phyloP scores from a whole-genome alignment of 73 alveolate species.

The Paramecium pentaurelia region DNA sequence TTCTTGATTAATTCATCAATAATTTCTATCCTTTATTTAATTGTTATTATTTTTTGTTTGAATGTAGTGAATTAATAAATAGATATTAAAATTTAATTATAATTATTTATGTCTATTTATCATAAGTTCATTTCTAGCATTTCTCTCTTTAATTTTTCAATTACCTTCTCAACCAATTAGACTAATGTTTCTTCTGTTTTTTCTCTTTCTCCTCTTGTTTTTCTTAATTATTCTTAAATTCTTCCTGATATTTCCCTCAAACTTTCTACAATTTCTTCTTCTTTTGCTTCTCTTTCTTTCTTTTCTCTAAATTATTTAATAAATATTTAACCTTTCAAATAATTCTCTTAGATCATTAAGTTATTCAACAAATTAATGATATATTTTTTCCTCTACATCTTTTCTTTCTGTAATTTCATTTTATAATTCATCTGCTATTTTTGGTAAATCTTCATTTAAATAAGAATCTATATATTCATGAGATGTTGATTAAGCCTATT shows the following conservation, averaged over 20 bases:
- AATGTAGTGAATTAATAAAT: too few relatives aligned
- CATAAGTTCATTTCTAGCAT: slow-evolving; percentile 59
- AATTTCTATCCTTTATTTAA: too few relatives aligned
- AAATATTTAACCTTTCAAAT: slow-evolving; percentile 37
- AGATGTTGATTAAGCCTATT: slow-evolving; percentile 47
- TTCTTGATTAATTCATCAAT: too few relatives aligned
- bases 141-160: slow-evolving; percentile 61
- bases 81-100: neutral
- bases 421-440: slow-evolving; percentile 53
- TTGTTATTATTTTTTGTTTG: too few relatives aligned
- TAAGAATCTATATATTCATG: slow-evolving; percentile 60
- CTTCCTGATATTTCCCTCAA: slow-evolving; percentile 55
- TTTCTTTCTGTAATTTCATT: slow-evolving; percentile 54
- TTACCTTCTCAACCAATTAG: slow-evolving; percentile 40
- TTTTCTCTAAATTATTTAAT: neutral
- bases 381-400: slow-evolving; percentile 59
- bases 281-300: slow-evolving; percentile 61
- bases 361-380: slow-evolving; percentile 49
- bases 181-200: slow-evolving; percentile 57
- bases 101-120: neutral
- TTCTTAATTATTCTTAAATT: slow-evolving; percentile 31
- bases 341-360: slow-evolving; percentile 49
- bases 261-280: slow-evolving; percentile 47
- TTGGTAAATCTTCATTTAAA: slow-evolving; percentile 57
- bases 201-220: slow-evolving; percentile 52